Evolutionary conservation across 1,284 basidiomycete genomes (phyloP), one percentile per base, ranked within the genome.

Genomic region (Tylopilus sp.): DNA sequence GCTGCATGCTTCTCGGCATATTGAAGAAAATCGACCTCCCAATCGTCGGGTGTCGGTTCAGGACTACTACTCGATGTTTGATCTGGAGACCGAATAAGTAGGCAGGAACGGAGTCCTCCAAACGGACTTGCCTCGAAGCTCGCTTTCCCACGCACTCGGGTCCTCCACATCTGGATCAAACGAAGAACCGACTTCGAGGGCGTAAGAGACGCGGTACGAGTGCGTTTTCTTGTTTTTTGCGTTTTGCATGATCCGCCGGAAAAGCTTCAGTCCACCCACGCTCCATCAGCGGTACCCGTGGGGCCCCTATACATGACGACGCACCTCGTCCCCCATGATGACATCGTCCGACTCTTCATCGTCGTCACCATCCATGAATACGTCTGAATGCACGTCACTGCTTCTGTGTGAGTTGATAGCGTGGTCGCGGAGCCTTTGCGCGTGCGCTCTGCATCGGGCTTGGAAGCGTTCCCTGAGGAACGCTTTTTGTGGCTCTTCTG

Each of bases 111-210:
- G 23, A 31, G n/a, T 9, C 16, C 28, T 11, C 26, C 12, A 16
- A 40, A 39, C 64, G 41, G 41, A 42, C 65, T 48, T 46, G 73
- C 78, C 71, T 56, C 56, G 57, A 3, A 84, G 60, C 37, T 80
- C 78, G 26, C 66, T 58, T 59, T 86, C 84, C 82, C 84, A 85
- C 25, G 67, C 63, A 15, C 57, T 68, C 4, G 77, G 64, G 52
- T 86, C 82, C 31, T 86, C 82, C 60, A 85, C 67, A 57, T 79
- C 77, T 4, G 85, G 85, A 59, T 87, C 85, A 49, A 84, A 77
- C 1, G 85, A 86, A 15, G 84, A 86, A 8, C 85, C 84, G 7
- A 87, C 84, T 52, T 86, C 83, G n/a, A 68, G 60, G 26, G 77
- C 73, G 55, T 82, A 87, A 2, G 82, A 86, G 1, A 84, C 58